These are phyloP conservation scores for Parafenestella ontariensis DNA, from an alignment of 2,329 filamentous ascomycete species.

Conservation along the genomic window DNA sequence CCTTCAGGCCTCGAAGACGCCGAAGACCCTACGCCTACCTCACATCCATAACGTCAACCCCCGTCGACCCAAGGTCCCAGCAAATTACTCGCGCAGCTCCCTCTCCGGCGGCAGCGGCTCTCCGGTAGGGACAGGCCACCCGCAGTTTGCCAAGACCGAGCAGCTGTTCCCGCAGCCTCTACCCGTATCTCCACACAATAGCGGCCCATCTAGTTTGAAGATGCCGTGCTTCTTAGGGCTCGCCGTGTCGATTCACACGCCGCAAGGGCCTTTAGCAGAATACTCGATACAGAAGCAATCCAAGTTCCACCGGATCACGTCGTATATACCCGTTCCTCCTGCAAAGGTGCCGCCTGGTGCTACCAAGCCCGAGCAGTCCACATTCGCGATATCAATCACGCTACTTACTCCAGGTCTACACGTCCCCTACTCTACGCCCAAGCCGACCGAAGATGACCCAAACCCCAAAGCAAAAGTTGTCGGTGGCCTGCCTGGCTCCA, in stretches of 20 bases:
- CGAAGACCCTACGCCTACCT: conserved; percentile 16
- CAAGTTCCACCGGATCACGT: conserved; percentile 88
- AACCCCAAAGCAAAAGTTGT: conserved; percentile 84
- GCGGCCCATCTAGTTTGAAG: conserved; percentile 52
- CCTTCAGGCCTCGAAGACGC: neutral
- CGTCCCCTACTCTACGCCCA: conserved; percentile 91
- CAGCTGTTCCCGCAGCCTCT: conserved; percentile 9
- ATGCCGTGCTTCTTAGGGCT: conserved; percentile 98
- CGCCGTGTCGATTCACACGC: conserved; percentile 92
- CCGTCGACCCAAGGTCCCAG: conserved; percentile 12
- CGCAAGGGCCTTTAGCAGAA: conserved; percentile 82
- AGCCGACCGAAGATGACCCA: conserved; percentile 76
- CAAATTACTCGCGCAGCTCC: conserved; percentile 18
- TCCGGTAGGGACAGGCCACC: conserved; percentile 13
- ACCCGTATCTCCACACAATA: conserved; percentile 10
- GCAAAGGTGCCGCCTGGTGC: conserved; percentile 73
- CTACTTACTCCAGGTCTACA: conserved; percentile 86
- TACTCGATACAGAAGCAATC: conserved; percentile 95
- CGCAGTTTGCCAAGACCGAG: conserved; percentile 29
- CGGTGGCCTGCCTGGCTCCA: conserved; percentile 68
- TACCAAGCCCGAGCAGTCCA: conserved; percentile 85
- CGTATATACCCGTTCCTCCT: conserved; percentile 94
- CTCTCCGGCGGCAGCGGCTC: conserved; percentile 11
- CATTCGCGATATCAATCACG: conserved; percentile 98
- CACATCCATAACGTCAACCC: conserved; percentile 12